A percentile compares a stretch with the other conserved stretches of the same genome.
phyloP scores from a whole-genome alignment of 2,329 filamentous ascomycete genomes.

The Clarireedia monteithiana region DNA sequence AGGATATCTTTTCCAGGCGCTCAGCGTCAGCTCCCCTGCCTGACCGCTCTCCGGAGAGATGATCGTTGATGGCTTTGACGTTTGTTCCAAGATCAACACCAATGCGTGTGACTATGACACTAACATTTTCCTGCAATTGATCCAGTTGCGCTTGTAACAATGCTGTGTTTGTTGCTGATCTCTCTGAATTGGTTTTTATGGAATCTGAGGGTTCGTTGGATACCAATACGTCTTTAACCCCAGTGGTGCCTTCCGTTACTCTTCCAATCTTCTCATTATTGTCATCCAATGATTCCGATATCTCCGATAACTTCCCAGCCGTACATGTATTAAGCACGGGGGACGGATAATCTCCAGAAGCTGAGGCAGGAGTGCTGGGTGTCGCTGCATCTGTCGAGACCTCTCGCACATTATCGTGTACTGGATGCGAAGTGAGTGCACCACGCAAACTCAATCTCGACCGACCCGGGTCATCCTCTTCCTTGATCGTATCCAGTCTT shows the following conservation, averaged over 20 bases:
- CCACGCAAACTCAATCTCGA: not conserved
- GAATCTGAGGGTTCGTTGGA: conserved; percentile 18
- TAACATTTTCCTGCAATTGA: conserved; percentile 25
- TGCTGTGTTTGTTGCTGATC: conserved; percentile 19
- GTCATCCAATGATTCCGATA: conserved; percentile 20
- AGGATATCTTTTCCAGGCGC: conserved; percentile 18
- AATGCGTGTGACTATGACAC: conserved; percentile 19
- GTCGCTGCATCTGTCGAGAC: not conserved
- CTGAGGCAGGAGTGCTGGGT: not conserved
- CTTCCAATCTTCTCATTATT: conserved; percentile 21
- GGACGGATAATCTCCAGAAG: not conserved
- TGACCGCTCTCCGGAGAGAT: not conserved
- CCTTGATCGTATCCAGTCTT: conserved; percentile 18
- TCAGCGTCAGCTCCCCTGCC: conserved; percentile 15
- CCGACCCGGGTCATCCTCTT: not conserved
- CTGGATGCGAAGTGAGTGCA: not conserved
- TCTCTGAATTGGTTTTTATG: conserved; percentile 17
- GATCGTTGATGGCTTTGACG: conserved; percentile 19
- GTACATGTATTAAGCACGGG: conserved; percentile 11
- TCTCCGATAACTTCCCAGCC: conserved; percentile 18
- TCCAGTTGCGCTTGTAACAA: conserved; percentile 27
- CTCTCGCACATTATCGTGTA: not conserved
- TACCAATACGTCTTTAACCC: conserved; percentile 16
- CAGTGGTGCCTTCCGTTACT: conserved; percentile 13
- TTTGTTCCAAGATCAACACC: conserved; percentile 21